Conservation (phyloP, 169 alveolate genomes). For the Plasmodium reichenowi region DNA sequence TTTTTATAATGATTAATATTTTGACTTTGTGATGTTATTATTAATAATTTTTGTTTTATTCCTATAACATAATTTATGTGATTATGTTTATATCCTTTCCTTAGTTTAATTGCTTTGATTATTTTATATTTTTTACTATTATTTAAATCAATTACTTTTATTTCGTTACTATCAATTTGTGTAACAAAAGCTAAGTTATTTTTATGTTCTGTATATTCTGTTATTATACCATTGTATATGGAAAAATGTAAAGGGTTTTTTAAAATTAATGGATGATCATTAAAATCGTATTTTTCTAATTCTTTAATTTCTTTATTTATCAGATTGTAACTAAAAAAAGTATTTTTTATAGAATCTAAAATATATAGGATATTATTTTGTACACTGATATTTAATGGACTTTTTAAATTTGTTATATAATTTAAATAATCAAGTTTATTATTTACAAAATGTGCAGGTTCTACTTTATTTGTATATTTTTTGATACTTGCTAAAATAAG, state of each 20-base stretch:
- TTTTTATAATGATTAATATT: conserved; percentile 3
- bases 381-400: conserved; percentile 34
- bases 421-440: conserved; percentile 17
- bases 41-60: conserved; percentile 58
- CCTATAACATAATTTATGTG: conserved; percentile 40
- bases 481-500: conserved; percentile 11
- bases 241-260: conserved; percentile 48
- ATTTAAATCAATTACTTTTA: conserved; percentile 70
- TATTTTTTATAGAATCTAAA: conserved; percentile 35
- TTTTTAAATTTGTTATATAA: conserved; percentile 20
- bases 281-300: conserved; percentile 31
- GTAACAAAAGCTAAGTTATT: conserved; percentile 67
- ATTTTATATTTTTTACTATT: conserved; percentile 50
- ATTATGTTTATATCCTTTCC: conserved; percentile 55
- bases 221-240: conserved; percentile 32
- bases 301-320: conserved; percentile 26
- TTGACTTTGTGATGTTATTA: conserved; percentile 35
- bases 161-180: conserved; percentile 68
- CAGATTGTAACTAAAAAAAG: conserved; percentile 60
- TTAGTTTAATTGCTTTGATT: conserved; percentile 40
- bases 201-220: conserved; percentile 38
- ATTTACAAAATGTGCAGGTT: conserved; percentile 38
- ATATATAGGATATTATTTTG: conserved; percentile 38
- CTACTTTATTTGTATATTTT: conserved; percentile 4
- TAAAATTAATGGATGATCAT: conserved; percentile 18